These are phyloP conservation scores for Podospora fimiseda DNA, from an alignment of 495 filamentous ascomycete species.

Conservation along the genomic window DNA sequence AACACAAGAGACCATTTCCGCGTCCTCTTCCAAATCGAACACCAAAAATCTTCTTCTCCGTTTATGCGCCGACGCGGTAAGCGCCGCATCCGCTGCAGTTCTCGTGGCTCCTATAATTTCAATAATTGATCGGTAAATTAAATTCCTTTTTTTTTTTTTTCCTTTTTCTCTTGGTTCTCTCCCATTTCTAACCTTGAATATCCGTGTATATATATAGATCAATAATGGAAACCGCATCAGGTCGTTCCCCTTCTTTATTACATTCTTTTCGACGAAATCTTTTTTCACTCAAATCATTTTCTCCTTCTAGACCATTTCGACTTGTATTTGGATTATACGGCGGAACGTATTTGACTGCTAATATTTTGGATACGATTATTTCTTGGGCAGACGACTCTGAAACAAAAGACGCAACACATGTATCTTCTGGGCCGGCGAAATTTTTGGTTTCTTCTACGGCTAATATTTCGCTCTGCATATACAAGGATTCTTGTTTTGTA, in stretches of 20 bases:
- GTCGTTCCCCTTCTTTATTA: conserved; percentile 65
- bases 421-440: conserved; percentile 70
- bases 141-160: conserved; percentile 14
- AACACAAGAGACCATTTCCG: background rate
- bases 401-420: no score
- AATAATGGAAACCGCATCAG: conserved; percentile 94
- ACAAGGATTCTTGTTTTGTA: conserved; percentile 87
- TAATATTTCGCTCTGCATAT: conserved; percentile 85
- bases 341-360: conserved; percentile 87
- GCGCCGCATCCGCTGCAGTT: conserved; percentile 71
- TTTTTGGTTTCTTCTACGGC: conserved; percentile 76
- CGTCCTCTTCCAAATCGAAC: conserved; percentile 54
- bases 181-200: no score
- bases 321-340: conserved; percentile 86
- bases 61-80: conserved; percentile 63
- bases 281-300: no score
- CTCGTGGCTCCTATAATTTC: conserved; percentile 83
- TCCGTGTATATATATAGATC: conserved; percentile 47
- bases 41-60: conserved; percentile 63
- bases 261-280: no score
- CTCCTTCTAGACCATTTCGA: conserved; percentile 73
- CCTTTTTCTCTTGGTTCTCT: background rate
- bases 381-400: no score
- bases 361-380: conserved; percentile 73
- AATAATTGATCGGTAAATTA: conserved; percentile 76